Percentiles rank a stretch among this genome's conserved stretches.
These are phyloP conservation scores for Pleodorina starrii DNA, from an alignment of 139 green algal species.

Conservation along the genomic window DNA sequence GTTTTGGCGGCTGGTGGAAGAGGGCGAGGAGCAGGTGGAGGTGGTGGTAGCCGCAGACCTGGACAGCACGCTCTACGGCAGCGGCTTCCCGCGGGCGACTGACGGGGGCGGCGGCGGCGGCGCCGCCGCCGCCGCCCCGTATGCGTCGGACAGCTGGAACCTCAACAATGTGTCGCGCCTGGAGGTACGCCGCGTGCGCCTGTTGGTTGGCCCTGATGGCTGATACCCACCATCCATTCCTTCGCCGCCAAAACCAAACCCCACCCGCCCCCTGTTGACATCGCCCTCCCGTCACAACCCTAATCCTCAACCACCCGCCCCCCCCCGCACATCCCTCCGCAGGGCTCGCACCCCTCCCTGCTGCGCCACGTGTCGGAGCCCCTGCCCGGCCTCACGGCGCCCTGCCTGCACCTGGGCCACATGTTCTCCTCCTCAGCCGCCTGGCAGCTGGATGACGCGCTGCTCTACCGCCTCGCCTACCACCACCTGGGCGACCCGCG, in stretches of 20 bases:
- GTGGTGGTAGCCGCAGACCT: constrained; percentile 85
- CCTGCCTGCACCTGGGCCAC: constrained; percentile 84
- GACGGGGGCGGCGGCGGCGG: background rate
- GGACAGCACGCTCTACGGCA: constrained; percentile 76
- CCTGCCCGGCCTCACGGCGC: constrained; percentile 78
- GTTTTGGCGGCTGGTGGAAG: constrained; percentile 93
- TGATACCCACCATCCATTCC: background rate
- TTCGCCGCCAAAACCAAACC: no score
- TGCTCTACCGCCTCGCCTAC: constrained; percentile 91
- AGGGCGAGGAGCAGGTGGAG: constrained; percentile 82
- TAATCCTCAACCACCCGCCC: no score
- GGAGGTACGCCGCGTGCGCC: background rate
- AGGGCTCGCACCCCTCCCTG: constrained; percentile 62
- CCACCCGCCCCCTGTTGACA: background rate
- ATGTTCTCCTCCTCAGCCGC: constrained; percentile 77
- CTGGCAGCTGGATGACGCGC: constrained; percentile 91
- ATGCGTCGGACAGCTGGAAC: constrained; percentile 78
- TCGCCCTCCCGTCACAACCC: background rate
- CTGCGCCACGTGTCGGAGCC: constrained; percentile 79
- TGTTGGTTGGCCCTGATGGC: background rate
- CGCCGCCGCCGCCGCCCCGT: no score
- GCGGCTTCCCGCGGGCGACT: constrained; percentile 69
- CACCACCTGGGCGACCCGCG: constrained; percentile 73
- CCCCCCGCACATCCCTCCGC: background rate
- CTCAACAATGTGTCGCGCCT: constrained; percentile 82